These are phyloP conservation scores for Hyaloscypha hepaticicola DNA, from an alignment of 495 filamentous ascomycete genomes.

Conservation along the genomic window DNA sequence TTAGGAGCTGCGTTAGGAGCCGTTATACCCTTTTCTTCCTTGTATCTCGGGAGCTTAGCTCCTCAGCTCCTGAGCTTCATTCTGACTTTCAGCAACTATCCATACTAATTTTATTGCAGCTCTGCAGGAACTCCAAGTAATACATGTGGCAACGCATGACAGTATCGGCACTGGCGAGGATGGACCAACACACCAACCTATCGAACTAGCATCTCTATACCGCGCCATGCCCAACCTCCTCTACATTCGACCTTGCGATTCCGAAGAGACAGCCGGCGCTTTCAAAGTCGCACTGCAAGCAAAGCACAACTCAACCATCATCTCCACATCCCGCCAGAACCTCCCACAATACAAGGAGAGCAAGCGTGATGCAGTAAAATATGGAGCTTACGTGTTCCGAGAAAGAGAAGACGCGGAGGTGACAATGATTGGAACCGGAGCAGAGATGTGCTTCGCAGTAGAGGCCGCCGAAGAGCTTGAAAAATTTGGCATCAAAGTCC, in stretches of 20 bases:
- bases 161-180: constrained; percentile 59
- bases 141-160: constrained; percentile 62
- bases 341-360: constrained; percentile 27
- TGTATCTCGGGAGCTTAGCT: too few relatives aligned
- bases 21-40: too few relatives aligned
- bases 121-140: constrained; percentile 52
- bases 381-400: constrained; percentile 38
- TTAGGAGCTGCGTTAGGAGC: too few relatives aligned
- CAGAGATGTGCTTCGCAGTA: constrained; percentile 36
- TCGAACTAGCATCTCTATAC: constrained; percentile 56
- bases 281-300: constrained; percentile 49
- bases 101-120: too few relatives aligned
- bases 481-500: background rate
- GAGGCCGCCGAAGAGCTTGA: constrained; percentile 28
- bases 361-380: constrained; percentile 26
- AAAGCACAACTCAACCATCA: constrained; percentile 39
- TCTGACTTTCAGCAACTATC: too few relatives aligned
- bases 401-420: constrained; percentile 34
- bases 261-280: constrained; percentile 56
- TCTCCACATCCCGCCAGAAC: constrained; percentile 35
- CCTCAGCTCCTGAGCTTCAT: too few relatives aligned
- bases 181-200: constrained; percentile 61
- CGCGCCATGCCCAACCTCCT: constrained; percentile 60
- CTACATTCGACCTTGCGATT: constrained; percentile 55
- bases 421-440: constrained; percentile 37